A percentile compares a stretch with the other conserved stretches of the same genome.
Evolutionary conservation across 2,329 filamentous ascomycete genomes (phyloP).

Genomic region (Colletotrichum siamense): DNA sequence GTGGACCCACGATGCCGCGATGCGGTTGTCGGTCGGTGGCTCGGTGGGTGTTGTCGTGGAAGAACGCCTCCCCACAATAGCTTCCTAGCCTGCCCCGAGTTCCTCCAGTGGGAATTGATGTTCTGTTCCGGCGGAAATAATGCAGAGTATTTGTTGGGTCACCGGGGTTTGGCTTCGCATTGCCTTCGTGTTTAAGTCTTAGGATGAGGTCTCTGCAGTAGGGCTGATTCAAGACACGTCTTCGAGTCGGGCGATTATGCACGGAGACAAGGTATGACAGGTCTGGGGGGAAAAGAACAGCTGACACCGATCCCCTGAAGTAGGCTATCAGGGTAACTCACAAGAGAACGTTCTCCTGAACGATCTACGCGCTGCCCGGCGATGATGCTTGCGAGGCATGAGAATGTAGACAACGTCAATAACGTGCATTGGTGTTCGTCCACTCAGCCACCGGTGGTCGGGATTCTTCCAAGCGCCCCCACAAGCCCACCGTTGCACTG

Average conservation of each 20-base stretch:
- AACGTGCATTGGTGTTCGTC: background rate
- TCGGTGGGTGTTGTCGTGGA: background rate
- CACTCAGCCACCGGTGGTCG: background rate
- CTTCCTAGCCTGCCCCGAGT: background rate
- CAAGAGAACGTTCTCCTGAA: background rate
- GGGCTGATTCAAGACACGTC: background rate
- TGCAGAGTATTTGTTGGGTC: background rate
- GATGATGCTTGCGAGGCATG: background rate
- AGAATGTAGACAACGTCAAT: background rate
- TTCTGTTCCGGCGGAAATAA: background rate
- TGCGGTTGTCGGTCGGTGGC: constrained; percentile 12
- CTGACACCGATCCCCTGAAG: background rate
- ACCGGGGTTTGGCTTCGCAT: background rate
- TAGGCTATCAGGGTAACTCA: too few relatives aligned
- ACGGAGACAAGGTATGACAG: background rate
- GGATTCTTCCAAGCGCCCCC: background rate
- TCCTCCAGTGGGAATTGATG: background rate
- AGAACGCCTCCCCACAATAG: background rate
- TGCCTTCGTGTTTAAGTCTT: background rate
- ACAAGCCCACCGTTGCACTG: background rate
- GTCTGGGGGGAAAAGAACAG: background rate
- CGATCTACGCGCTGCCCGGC: background rate
- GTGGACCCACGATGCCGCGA: background rate
- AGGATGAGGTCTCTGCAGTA: background rate
- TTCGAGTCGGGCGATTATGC: background rate